Evolutionary conservation across 2,329 filamentous ascomycete species (phyloP), one percentile per base, ranked within the genome.

Genomic region (Ascosphaera apis): DNA sequence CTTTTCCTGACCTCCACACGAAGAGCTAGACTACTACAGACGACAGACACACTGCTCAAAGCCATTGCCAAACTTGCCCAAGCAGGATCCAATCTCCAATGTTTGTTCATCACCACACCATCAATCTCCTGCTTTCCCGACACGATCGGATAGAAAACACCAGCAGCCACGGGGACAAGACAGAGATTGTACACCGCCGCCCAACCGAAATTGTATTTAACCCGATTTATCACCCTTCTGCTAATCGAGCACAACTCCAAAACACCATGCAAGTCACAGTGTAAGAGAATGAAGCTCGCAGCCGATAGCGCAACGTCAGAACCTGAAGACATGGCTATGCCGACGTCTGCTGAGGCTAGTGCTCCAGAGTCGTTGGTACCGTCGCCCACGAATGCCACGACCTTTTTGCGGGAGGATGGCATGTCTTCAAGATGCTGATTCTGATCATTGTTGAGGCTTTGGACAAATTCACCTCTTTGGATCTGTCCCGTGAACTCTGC

Each of bases 51-150:
- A 53, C 78, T 86, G 54, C 83, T 92, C 53, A 84, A 55, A 17
- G 86, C 86, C 86, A 93, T 95, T 1, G 84, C 84, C 51, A 92
- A 56, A 44, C 74, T 76, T 3, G 84, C 86, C 84, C 84, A 93
- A 4, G 63, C 61, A 1, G 62, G 62, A 42, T 58, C 59, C 6
- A 65, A 40, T 23, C 60, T 49, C 56, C 59, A 63, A 35, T 59
- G 56, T 8, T 47, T 47, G 41, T 51, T 42, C 21, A 53, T 50
- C 39, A 40, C 46, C 31, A 47, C 46, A 16, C 47, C 52, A 42
- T 53, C 50, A 42, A 49, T 45, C 44, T 46, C 50, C 30, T 51
- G 50, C 16, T 52, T 56, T 1, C 56, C 55, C 39, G 43, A 56
- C 7, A 50, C 59, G 23, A 72, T 58, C 0, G 72, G 67, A 52